Evolutionary conservation across 2,329 filamentous ascomycete species (phyloP).

Genomic region (Taxawa tesnikishii): DNA sequence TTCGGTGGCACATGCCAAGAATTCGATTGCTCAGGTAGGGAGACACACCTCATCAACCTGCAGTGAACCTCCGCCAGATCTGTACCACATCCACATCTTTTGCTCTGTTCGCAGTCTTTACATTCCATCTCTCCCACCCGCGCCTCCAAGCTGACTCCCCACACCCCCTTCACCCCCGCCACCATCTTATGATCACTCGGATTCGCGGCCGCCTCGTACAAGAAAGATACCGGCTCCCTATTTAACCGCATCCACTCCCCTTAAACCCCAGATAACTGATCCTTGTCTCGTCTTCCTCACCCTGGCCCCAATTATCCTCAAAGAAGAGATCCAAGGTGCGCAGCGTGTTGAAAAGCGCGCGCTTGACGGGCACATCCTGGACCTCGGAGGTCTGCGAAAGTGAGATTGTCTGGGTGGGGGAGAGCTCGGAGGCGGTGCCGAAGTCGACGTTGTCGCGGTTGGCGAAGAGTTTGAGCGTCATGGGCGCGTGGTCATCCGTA

Average conservation of each 20-base stretch:
- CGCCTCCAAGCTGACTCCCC: conserved; percentile 19
- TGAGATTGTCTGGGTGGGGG: conserved; percentile 63
- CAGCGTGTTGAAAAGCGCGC: conserved; percentile 82
- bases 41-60: no score
- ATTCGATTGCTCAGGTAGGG: no score
- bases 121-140: conserved; percentile 14
- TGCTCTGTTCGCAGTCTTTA: no score
- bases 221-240: conserved; percentile 67
- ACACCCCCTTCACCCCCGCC: conserved; percentile 22
- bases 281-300: conserved; percentile 67
- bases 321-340: conserved; percentile 76
- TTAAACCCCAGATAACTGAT: conserved; percentile 83
- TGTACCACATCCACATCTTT: no score
- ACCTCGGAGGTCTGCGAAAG: conserved; percentile 68
- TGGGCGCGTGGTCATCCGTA: conserved; percentile 56
- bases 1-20: no score
- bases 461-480: conserved; percentile 74
- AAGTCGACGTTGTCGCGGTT: conserved; percentile 88
- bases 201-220: conserved; percentile 92
- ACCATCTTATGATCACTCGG: conserved; percentile 65
- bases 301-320: conserved; percentile 71
- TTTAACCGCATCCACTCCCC: conserved; percentile 82
- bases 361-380: conserved; percentile 76
- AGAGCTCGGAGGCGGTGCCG: conserved; percentile 53
- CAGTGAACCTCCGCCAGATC: no score